Evolutionary conservation across 1,284 basidiomycete genomes (phyloP), one percentile per base, ranked within the genome.

Genomic region (Ceratobasidium sp.): DNA sequence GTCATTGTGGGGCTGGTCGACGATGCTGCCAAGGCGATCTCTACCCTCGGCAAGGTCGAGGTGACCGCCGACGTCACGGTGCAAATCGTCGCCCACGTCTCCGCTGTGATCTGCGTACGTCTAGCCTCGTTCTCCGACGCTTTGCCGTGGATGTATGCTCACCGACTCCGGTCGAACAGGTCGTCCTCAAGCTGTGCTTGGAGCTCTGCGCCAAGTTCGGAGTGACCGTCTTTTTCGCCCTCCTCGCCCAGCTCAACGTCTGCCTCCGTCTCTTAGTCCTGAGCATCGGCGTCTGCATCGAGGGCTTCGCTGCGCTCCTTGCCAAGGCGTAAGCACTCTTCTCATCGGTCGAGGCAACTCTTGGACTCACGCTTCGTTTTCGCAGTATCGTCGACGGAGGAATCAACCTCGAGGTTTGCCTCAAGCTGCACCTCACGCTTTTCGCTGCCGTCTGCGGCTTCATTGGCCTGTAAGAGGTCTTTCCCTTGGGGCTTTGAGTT

Each of bases 171-270:
- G 0, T 17, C 28, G 6, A 50, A 26, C 33, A 73, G 69, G n/a
- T 62, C 40, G 13, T 73, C 13, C n/a, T 73, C 69, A 44, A 62
- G 42, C 44, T 42, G 33, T 62, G 56, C 44, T 17, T 38, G 13
- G 17, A 9, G 9, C 6, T 73, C 42, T 48, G 40, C 3, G 12
- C 20, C 69, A 73, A 73, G 69, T 62, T 73, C 40, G 69, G 69
- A 7, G 9, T 73, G 40, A 23, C 56, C 33, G 69, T 54, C 40
- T 12, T 73, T 1, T 1, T 61, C 20, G 40, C 28, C 13, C 2
- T 73, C 10, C 48, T 46, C 10, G 69, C 69, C 23, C 38, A 73
- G 54, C n/a, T 73, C 26, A 56, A 73, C 26, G 56, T 42, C 20
- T 33, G 33, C 23, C 33, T 73, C 38, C 38, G 42, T 3, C 56